Evolutionary conservation across 1,284 basidiomycete genomes (phyloP), one percentile per base, ranked within the genome.

Genomic region (Fomitopsis schrenkii): DNA sequence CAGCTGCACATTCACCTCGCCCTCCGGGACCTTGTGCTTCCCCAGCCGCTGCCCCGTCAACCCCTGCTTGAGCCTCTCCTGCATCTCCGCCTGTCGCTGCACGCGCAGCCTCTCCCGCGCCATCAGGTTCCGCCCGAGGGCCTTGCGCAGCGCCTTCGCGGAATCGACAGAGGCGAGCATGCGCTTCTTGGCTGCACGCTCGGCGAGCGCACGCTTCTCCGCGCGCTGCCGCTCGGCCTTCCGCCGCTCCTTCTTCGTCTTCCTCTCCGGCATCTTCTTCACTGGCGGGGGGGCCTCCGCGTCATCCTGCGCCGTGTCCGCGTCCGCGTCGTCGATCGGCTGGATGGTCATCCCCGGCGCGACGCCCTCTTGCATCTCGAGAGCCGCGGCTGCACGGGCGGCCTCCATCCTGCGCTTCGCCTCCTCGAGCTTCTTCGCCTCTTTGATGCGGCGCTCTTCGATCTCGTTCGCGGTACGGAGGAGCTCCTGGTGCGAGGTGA

Each of bases 1-100:
- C 0, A 97, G 83, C 75, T 98, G 96, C 15, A 98, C 95, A 55
- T 91, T 89, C 8, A 95, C 81, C 28, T 83, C 79, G 7, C 79
- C 81, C 66, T 87, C 85, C 1, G 84, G 86, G 0, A 97, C 90
- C 52, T 83, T 80, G 69, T 94, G 85, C 74, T 89, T 93, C 28
- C 95, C 90, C 7, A 97, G 66, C 72, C 83, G 84, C 74, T 86
- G 77, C 41, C 86, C 93, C 48, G 77, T 84, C 17, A 94, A 72
- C 4, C 91, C 90, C 28, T 69, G 78, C 62, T 76, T 79, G 41
- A 85, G 71, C 64, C 80, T 83, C 62, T 83, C 74, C 57, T 75
- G 71, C 60, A 72, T 62, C n/a, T 68, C 71, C 19, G 74, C 70
- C 19, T 81, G 80, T 12, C 77, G 73, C 12, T 79, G 64, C 0